phyloP scores from a whole-genome alignment of 2,329 filamentous ascomycete species.

The Amauroascus verrucosus region DNA sequence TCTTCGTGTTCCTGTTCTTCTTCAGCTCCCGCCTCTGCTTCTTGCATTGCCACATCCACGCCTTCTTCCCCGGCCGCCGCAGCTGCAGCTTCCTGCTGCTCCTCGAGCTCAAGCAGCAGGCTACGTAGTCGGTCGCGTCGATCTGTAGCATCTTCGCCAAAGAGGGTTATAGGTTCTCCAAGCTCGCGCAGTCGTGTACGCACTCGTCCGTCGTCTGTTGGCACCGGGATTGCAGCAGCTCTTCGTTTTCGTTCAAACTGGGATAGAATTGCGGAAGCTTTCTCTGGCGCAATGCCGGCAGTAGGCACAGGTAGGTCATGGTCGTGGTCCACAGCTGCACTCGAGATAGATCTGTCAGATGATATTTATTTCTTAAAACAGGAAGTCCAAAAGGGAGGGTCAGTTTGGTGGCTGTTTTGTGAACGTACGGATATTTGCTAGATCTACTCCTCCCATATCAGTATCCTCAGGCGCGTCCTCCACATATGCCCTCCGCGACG shows the following conservation, averaged over 20 bases:
- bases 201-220: conserved; percentile 84
- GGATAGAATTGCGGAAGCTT: conserved; percentile 70
- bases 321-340: conserved; percentile 62
- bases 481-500: conserved; percentile 83
- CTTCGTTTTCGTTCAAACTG: conserved; percentile 88
- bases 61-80: conserved; percentile 45
- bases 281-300: conserved; percentile 62
- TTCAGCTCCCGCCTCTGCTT: conserved; percentile 40
- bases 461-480: conserved; percentile 70
- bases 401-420: background rate
- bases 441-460: conserved; percentile 46
- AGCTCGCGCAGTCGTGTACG: conserved; percentile 70
- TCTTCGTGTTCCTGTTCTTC: conserved; percentile 68
- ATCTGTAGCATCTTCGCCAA: conserved; percentile 80
- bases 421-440: conserved; percentile 53
- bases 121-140: conserved; percentile 77
- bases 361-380: conserved; percentile 2
- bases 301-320: conserved; percentile 62
- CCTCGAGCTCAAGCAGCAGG: conserved; percentile 62
- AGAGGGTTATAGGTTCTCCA: conserved; percentile 88
- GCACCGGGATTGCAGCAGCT: conserved; percentile 79
- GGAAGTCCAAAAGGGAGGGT: background rate
- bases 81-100: conserved; percentile 43
- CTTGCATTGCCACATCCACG: conserved; percentile 44
- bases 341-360: conserved; percentile 4